Conservation (phyloP, 108 stramenopile species). For the Chaetoceros muelleri region DNA sequence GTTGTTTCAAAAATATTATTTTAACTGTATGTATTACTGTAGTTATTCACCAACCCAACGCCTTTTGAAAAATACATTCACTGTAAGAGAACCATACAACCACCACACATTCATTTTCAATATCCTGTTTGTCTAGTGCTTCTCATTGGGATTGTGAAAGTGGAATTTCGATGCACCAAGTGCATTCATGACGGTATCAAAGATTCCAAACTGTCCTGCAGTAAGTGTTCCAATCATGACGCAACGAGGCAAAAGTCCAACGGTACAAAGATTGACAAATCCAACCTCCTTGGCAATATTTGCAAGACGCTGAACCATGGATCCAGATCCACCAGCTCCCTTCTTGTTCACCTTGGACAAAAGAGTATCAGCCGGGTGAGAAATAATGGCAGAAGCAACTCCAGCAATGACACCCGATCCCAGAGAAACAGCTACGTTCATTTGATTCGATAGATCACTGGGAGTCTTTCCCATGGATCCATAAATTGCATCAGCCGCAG, state of each 20-base stretch:
- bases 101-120: not conserved
- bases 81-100: not conserved
- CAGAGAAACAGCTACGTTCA: slow-evolving; percentile 81
- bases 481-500: slow-evolving; percentile 88
- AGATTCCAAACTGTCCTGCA: slow-evolving; percentile 99
- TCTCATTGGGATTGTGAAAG: slow-evolving; percentile 82
- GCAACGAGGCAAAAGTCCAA: slow-evolving; percentile 93
- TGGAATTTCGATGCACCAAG: slow-evolving; percentile 96
- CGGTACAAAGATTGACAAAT: slow-evolving; percentile 91
- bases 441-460: slow-evolving; percentile 28
- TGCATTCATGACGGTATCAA: slow-evolving; percentile 93
- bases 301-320: slow-evolving; percentile 78
- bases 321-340: slow-evolving; percentile 90
- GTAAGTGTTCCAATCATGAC: slow-evolving; percentile 99
- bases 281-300: slow-evolving; percentile 94
- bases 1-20: too few species aligned
- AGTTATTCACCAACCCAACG: not conserved
- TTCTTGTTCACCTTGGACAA: slow-evolving; percentile 97
- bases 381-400: slow-evolving; percentile 96
- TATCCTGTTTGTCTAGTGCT: slow-evolving; percentile 17
- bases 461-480: slow-evolving; percentile 66
- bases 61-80: not conserved
- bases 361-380: slow-evolving; percentile 98
- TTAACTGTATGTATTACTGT: too few species aligned
- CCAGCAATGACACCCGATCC: slow-evolving; percentile 94